Percentiles rank a stretch among this genome's conserved stretches.
Evolutionary conservation across 768 basidiomycete species (phyloP).

Genomic region (Russula ochroleuca): DNA sequence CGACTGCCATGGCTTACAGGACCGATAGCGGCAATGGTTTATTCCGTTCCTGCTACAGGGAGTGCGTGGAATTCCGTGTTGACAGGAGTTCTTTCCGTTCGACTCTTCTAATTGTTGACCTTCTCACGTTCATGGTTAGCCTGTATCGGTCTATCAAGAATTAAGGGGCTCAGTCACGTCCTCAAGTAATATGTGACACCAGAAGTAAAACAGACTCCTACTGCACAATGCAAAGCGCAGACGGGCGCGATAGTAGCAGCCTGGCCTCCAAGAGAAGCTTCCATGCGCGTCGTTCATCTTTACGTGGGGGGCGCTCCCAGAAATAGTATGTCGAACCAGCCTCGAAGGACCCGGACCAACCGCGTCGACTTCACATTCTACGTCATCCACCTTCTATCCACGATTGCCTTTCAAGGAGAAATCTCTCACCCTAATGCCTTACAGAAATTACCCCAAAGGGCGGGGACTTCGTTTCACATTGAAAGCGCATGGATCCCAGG

Average conservation of each 20-base stretch:
- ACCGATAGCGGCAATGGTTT: background rate
- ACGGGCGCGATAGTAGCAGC: background rate
- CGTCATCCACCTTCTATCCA: background rate
- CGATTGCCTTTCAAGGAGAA: background rate
- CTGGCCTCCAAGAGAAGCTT: background rate
- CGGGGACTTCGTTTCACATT: background rate
- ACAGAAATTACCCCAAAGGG: background rate
- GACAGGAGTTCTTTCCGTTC: conserved; percentile 3
- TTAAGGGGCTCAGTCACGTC: too few species aligned
- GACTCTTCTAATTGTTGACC: background rate
- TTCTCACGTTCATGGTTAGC: background rate
- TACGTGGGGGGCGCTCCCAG: conserved; percentile 2
- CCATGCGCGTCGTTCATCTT: background rate
- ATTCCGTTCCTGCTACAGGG: background rate
- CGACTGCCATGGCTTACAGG: background rate
- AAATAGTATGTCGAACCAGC: background rate
- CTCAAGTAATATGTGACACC: too few species aligned
- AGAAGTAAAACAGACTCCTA: background rate
- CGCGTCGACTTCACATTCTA: background rate
- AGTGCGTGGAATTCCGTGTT: conserved; percentile 10
- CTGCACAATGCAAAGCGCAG: background rate
- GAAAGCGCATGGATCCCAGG: background rate
- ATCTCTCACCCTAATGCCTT: background rate
- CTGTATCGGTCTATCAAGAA: background rate
- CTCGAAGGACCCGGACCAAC: background rate